phyloP scores from a whole-genome alignment of 371 early-diverging fungal genomes.

The Encephalitozoon cuniculi region DNA sequence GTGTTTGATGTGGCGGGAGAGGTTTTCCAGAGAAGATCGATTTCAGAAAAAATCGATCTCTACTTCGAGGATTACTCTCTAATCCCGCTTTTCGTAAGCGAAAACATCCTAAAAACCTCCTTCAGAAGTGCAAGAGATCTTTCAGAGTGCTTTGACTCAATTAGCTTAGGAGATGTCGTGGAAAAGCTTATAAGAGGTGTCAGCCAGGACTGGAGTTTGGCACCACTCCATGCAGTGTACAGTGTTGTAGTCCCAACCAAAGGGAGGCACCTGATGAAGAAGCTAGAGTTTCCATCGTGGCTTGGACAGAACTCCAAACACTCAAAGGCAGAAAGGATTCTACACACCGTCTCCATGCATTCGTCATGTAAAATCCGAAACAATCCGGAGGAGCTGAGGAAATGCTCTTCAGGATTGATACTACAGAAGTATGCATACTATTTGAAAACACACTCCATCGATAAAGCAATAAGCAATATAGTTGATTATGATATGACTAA shows the following conservation, averaged over 20 bases:
- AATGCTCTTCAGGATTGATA: constrained; percentile 29
- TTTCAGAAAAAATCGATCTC: constrained; percentile 72
- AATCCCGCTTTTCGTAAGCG: constrained; percentile 80
- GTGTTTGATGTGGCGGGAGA: constrained; percentile 74
- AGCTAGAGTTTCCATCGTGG: constrained; percentile 64
- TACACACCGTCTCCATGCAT: constrained; percentile 75
- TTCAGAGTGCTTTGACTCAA: constrained; percentile 71
- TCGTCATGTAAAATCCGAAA: constrained; percentile 64
- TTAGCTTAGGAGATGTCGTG: constrained; percentile 74
- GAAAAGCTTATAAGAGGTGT: constrained; percentile 69
- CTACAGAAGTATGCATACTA: constrained; percentile 10
- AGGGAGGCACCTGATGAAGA: constrained; percentile 13
- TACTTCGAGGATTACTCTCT: constrained; percentile 85
- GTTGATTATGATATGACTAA: constrained; percentile 74
- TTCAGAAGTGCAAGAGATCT: constrained; percentile 24
- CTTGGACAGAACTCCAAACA: constrained; percentile 82
- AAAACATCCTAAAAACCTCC: constrained; percentile 60
- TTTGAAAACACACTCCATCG: constrained; percentile 63
- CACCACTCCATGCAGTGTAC: constrained; percentile 77
- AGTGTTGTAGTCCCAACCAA: constrained; percentile 77
- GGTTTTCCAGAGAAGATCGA: constrained; percentile 64
- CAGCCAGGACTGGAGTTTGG: constrained; percentile 75
- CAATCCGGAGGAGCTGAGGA: constrained; percentile 60
- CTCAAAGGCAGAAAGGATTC: constrained; percentile 65
- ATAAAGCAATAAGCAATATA: constrained; percentile 69